phyloP scores from a whole-genome alignment of 2,329 filamentous ascomycete species.

The Monosporascus sp. region DNA sequence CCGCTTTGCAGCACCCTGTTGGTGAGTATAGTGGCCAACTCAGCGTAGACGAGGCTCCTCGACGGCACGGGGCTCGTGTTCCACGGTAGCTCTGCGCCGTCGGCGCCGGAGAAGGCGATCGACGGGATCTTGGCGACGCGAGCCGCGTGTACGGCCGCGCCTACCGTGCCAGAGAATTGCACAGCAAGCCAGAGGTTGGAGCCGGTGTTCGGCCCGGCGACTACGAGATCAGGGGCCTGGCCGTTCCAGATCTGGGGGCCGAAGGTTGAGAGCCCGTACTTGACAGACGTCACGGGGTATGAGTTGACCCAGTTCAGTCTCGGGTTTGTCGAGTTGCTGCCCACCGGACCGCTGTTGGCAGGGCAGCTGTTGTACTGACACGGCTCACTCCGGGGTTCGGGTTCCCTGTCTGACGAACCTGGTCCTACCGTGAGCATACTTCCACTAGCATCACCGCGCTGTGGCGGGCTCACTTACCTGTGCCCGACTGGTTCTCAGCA shows the following conservation, averaged over 20 bases:
- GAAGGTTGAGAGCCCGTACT: conserved; percentile 54
- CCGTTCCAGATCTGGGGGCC: conserved; percentile 47
- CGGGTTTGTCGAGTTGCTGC: conserved; percentile 49
- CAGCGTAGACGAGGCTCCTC: conserved; percentile 56
- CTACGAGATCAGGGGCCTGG: conserved; percentile 53
- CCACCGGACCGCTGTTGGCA: conserved; percentile 47
- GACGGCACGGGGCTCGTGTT: conserved; percentile 45
- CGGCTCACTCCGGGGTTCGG: conserved; percentile 38
- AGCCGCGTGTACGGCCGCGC: conserved; percentile 55
- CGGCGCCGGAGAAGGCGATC: conserved; percentile 61
- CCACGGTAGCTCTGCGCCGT: conserved; percentile 46
- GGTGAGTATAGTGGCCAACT: conserved; percentile 55
- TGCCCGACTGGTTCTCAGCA: conserved; percentile 60
- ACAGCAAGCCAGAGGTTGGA: conserved; percentile 51
- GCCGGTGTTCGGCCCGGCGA: conserved; percentile 58
- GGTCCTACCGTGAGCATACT: conserved; percentile 3
- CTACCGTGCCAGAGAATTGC: conserved; percentile 62
- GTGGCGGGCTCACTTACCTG: conserved; percentile 34
- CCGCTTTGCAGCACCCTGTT: conserved; percentile 48
- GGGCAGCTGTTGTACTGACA: conserved; percentile 62
- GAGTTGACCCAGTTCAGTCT: conserved; percentile 69
- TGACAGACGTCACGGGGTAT: conserved; percentile 59
- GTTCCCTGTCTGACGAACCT: conserved; percentile 49
- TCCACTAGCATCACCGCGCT: background rate
- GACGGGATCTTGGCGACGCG: conserved; percentile 51